Evolutionary conservation across 257 asterid species (phyloP).

Genomic region (Capsicum pubescens): DNA sequence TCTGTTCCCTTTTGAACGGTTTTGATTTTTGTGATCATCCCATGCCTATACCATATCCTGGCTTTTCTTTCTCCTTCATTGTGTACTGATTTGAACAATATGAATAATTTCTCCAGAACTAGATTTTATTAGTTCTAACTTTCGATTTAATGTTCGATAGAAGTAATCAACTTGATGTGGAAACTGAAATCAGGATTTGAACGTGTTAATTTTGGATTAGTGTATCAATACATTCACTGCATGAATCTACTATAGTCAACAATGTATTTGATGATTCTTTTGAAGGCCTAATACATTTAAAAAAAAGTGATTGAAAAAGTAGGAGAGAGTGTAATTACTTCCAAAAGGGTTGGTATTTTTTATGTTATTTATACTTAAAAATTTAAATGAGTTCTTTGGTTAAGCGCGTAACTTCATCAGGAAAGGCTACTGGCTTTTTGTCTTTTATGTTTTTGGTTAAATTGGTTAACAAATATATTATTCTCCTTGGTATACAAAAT

Average conservation of each 20-base stretch:
- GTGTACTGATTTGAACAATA: not conserved
- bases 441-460: no score
- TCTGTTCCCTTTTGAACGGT: constrained; percentile 57
- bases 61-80: not conserved
- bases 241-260: not conserved
- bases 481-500: no score
- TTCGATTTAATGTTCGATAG: not conserved
- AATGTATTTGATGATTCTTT: not conserved
- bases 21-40: constrained; percentile 39
- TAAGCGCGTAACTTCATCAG: no score
- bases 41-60: constrained; percentile 22
- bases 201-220: not conserved
- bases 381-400: no score
- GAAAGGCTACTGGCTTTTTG: no score
- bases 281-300: no score
- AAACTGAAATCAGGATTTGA: not conserved
- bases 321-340: no score
- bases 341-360: no score
- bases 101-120: not conserved
- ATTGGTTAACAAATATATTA: no score
- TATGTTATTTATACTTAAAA: no score
- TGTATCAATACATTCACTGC: not conserved
- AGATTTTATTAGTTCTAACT: not conserved
- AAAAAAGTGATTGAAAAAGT: no score
- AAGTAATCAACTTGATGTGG: not conserved